phyloP scores from a whole-genome alignment of 129 eudicot genomes.

The Saussurea involucrata region DNA sequence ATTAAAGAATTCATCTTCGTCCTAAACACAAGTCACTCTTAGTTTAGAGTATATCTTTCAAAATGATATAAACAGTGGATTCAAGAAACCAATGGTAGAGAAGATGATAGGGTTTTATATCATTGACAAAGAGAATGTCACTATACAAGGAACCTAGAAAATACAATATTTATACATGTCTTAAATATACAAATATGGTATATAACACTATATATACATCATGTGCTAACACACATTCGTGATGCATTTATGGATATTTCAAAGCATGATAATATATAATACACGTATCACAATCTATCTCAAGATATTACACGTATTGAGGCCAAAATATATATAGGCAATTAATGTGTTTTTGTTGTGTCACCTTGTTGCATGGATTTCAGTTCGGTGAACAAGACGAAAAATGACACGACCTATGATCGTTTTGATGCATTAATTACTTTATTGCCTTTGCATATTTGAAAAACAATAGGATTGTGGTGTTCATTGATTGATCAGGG shows the following conservation, averaged over 20 bases:
- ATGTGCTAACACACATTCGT: not conserved
- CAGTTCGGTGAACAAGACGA: not conserved
- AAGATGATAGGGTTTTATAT: not conserved
- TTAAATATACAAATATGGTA: not conserved
- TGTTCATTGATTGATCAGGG: not conserved
- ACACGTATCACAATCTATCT: not conserved
- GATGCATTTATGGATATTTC: not conserved
- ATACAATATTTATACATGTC: not conserved
- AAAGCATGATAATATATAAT: not conserved
- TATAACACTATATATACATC: not conserved
- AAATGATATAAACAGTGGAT: not conserved
- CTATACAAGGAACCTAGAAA: not conserved
- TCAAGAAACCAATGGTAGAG: not conserved
- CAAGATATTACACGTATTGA: not conserved
- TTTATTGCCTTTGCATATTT: not conserved
- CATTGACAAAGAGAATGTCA: not conserved
- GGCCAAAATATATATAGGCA: not conserved
- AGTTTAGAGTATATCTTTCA: not conserved
- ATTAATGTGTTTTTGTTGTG: not conserved
- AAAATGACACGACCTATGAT: too few species aligned
- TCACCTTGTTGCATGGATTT: not conserved
- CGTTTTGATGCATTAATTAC: not conserved
- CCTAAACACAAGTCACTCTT: not conserved
- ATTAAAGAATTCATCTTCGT: not conserved
- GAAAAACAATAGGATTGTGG: not conserved